These are phyloP conservation scores for Puccinellia tenuiflora DNA, from an alignment of 176 grass and related monocot species.

Conservation along the genomic window DNA sequence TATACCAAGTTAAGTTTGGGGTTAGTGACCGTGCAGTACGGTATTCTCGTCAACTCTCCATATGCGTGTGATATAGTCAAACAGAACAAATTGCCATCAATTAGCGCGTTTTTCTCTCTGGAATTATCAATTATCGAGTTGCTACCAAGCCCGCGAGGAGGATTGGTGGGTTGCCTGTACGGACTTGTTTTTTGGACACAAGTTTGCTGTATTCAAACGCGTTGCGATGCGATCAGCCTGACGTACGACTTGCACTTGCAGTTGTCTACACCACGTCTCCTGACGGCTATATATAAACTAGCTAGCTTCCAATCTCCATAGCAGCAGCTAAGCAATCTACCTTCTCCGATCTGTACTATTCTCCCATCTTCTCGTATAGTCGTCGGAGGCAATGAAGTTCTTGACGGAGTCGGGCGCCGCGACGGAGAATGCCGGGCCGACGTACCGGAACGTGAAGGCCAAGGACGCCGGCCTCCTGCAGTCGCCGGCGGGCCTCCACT, in stretches of 20 bases:
- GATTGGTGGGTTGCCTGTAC: background rate
- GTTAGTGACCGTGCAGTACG: background rate
- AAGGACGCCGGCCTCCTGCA: conserved; percentile 59
- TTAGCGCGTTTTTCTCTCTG: too few species aligned
- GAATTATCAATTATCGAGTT: too few species aligned
- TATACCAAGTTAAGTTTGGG: too few species aligned
- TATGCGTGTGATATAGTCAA: background rate
- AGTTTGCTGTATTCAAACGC: background rate
- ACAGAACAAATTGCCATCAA: background rate
- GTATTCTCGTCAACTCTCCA: background rate
- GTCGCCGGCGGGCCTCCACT: conserved; percentile 29
- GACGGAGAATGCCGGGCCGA: conserved; percentile 46
- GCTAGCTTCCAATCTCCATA: background rate
- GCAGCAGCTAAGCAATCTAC: background rate
- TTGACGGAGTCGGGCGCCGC: conserved; percentile 63
- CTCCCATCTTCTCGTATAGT: background rate
- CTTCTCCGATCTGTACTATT: background rate
- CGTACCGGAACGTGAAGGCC: conserved; percentile 56
- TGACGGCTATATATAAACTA: background rate
- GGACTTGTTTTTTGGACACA: background rate
- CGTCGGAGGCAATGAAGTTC: conserved; percentile 49
- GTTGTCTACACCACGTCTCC: background rate
- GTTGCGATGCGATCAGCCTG: background rate
- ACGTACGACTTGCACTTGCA: background rate
- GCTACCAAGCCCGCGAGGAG: background rate